Base-by-base conservation (phyloP, 441 rosid species). In the Populus hybrid region DNA sequence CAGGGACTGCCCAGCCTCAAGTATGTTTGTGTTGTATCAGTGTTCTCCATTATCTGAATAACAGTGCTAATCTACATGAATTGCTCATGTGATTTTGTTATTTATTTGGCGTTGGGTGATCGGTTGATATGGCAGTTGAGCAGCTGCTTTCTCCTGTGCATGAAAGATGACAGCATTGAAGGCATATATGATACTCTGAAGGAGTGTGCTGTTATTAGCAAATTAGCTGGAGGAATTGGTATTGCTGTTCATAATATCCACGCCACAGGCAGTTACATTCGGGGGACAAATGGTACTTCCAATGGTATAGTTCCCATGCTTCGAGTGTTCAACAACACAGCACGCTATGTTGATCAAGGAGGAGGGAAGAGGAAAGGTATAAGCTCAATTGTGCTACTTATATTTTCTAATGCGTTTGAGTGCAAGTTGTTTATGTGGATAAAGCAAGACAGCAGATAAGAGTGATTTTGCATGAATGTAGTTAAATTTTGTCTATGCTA, bases 221-320 rank as follows among this genome's bases (percentile, higher is more conserved):
- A 91, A 79, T 88, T 89, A 19, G 95, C 95, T 78, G 95, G 95
- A 59, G 95, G 95, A 42, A 86, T 90, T 77, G 95, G 94, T 74
- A 88, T 90, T 38, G 87, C 95, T 11, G 70, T 91, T 83, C 94
- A 90, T 42, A 91, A 88, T 68, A 91, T 90, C 32, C 90, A 92
- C 61, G 90, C 92, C 3, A 84, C 89, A 11, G 91, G 95, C 66
- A 87, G 92, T 79, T 88, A 87, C 70, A 88, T 91, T 76, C 83
- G 89, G 77, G 95, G 94, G 63, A 87, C 94, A 50, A 88, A 90
- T 83, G 95, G 92, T 70, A 81, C 86, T n/a, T 90, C 94, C 36
- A 90, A 90, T 76, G 95, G 92, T 24, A 86, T 91, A 82, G 87
- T 91, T 35, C 95, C 95, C 0, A 87, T 90, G 95, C 81, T 91